Percentiles rank a stretch among this genome's conserved stretches.
Evolutionary conservation across 2,329 filamentous ascomycete genomes (phyloP).

Genomic region (Coniochaeta pulveracea): DNA sequence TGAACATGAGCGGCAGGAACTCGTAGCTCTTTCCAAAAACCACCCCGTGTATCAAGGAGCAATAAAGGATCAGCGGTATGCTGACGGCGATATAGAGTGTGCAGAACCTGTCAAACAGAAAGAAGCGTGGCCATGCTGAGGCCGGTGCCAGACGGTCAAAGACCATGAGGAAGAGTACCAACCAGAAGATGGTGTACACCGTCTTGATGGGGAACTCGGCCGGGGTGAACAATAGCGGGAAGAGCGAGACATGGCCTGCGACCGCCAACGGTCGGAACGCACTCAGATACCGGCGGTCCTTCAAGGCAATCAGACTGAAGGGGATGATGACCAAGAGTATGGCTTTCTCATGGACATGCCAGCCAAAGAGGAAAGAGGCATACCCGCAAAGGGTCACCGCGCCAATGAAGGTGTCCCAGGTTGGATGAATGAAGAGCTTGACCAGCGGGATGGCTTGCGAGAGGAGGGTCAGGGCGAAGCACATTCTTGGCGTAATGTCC

Average conservation of each 20-base stretch:
- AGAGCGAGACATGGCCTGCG: constrained; percentile 87
- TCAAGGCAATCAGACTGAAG: constrained; percentile 84
- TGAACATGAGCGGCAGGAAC: constrained; percentile 95
- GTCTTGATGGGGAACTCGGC: constrained; percentile 92
- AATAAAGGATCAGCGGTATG: constrained; percentile 82
- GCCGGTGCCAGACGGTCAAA: constrained; percentile 86
- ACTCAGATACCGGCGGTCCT: constrained; percentile 79
- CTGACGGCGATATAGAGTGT: constrained; percentile 81
- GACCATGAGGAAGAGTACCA: constrained; percentile 70
- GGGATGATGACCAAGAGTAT: constrained; percentile 90
- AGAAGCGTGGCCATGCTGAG: constrained; percentile 67
- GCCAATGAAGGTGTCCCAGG: constrained; percentile 82
- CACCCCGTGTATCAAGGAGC: constrained; percentile 71
- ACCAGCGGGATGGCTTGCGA: constrained; percentile 72
- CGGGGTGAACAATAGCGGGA: constrained; percentile 84
- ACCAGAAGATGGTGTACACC: constrained; percentile 85
- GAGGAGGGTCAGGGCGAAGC: constrained; percentile 71
- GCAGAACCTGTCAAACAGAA: constrained; percentile 83
- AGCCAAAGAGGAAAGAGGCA: constrained; percentile 92
- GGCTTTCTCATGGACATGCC: constrained; percentile 98
- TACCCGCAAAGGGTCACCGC: constrained; percentile 89
- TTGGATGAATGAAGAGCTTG: constrained; percentile 71
- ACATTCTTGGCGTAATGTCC: constrained; percentile 67
- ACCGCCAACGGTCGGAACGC: constrained; percentile 89
- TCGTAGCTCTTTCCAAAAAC: constrained; percentile 75